Conservation (phyloP, 768 basidiomycete genomes). For the Russula sp. region DNA sequence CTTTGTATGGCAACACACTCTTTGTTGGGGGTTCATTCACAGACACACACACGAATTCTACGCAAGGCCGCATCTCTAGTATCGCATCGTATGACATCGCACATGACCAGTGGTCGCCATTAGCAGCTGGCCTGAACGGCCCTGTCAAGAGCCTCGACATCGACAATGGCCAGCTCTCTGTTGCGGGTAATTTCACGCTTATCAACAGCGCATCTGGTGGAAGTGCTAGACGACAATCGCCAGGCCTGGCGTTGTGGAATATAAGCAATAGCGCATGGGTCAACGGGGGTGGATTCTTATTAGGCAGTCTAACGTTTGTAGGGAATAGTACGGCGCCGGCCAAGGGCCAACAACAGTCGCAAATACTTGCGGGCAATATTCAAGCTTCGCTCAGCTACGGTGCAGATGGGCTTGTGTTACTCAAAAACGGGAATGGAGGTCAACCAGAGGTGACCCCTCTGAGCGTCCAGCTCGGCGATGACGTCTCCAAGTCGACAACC, state of each 20-base stretch:
- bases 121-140: constrained; percentile 74
- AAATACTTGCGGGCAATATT: constrained; percentile 67
- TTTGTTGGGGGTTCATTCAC: constrained; percentile 88
- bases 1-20: constrained; percentile 53
- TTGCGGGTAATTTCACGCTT: constrained; percentile 71
- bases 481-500: constrained; percentile 29
- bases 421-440: constrained; percentile 54
- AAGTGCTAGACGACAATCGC: constrained; percentile 31
- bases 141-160: constrained; percentile 55
- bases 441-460: constrained; percentile 55
- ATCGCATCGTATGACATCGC: constrained; percentile 67
- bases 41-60: constrained; percentile 51
- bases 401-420: constrained; percentile 70
- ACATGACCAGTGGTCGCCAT: constrained; percentile 55
- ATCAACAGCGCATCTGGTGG: constrained; percentile 33
- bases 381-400: constrained; percentile 52
- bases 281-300: constrained; percentile 65
- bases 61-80: constrained; percentile 44
- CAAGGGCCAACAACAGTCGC: constrained; percentile 33
- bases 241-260: constrained; percentile 77
- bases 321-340: constrained; percentile 52
- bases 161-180: constrained; percentile 44
- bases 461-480: constrained; percentile 44
- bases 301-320: constrained; percentile 63
- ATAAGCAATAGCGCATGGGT: constrained; percentile 54